phyloP scores from a whole-genome alignment of 129 eudicot species.

The Chrysanthemum seticuspe region DNA sequence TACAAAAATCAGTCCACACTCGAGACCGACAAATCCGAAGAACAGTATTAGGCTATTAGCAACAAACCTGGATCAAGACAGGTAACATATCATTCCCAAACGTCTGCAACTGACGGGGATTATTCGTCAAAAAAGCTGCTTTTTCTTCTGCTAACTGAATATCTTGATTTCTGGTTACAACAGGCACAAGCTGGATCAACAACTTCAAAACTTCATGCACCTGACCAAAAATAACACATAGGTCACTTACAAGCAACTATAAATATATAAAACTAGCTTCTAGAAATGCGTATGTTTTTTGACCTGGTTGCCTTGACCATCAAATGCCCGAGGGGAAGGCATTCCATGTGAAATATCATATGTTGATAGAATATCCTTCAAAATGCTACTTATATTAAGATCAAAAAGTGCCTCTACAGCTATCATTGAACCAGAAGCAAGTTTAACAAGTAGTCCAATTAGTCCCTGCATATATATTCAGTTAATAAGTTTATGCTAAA shows the following conservation, averaged over 20 bases:
- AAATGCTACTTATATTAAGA: constrained; percentile 66
- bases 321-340: constrained; percentile 58
- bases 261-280: constrained; percentile 1
- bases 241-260: constrained; percentile 12
- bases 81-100: constrained; percentile 80
- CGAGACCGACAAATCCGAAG: background rate
- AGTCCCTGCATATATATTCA: constrained; percentile 53
- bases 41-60: constrained; percentile 6
- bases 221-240: constrained; percentile 31
- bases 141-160: constrained; percentile 43
- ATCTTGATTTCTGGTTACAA: constrained; percentile 44
- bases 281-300: background rate
- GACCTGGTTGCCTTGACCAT: constrained; percentile 68
- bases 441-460: constrained; percentile 73
- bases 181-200: constrained; percentile 83
- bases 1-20: background rate
- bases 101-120: constrained; percentile 60
- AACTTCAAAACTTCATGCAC: constrained; percentile 79
- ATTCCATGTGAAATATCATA: constrained; percentile 58
- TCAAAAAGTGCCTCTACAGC: constrained; percentile 74
- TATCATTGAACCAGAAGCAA: constrained; percentile 78
- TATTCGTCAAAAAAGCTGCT: constrained; percentile 51
- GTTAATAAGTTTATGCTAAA: background rate
- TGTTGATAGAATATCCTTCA: constrained; percentile 63
- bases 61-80: constrained; percentile 67